A percentile compares a stretch with the other conserved stretches of the same genome.
These are phyloP conservation scores for Globisporangium sylvaticum DNA, from an alignment of 352 stramenopile genomes.

Conservation along the genomic window DNA sequence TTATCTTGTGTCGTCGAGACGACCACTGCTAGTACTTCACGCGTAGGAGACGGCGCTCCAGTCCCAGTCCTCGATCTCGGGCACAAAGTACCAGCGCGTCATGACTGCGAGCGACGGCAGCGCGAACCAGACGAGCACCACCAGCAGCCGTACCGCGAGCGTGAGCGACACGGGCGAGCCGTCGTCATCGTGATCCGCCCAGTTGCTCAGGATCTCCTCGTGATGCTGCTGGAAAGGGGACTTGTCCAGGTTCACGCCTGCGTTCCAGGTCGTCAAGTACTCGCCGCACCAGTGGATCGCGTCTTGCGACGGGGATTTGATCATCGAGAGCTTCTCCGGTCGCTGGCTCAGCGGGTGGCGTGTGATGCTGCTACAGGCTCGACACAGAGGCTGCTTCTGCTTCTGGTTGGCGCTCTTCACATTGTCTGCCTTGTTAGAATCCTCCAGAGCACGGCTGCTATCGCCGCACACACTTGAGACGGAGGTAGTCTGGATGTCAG, in stretches of 20 bases:
- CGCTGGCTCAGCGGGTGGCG: background rate
- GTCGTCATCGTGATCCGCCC: background rate
- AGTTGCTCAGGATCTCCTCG: conserved; percentile 18
- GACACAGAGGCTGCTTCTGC: conserved; percentile 1
- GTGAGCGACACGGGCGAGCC: conserved; percentile 1
- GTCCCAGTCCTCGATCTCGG: conserved; percentile 9
- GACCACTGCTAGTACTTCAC: background rate
- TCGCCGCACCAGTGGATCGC: conserved; percentile 22
- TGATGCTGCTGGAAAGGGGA: conserved; percentile 24
- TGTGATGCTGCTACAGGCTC: background rate
- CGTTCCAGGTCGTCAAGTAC: conserved; percentile 15
- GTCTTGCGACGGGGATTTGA: conserved; percentile 10
- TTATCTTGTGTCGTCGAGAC: background rate
- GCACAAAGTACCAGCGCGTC: conserved; percentile 8
- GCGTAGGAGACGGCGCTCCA: conserved; percentile 3
- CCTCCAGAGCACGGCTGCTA: background rate
- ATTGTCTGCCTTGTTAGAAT: background rate
- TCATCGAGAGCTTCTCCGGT: conserved; percentile 15
- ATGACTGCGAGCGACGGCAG: conserved; percentile 12
- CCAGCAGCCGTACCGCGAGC: conserved; percentile 16
- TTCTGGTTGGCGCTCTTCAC: background rate
- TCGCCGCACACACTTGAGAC: background rate
- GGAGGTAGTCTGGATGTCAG: background rate
- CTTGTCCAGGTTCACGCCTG: conserved; percentile 1
- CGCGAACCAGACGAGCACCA: conserved; percentile 26